Evolutionary conservation across 2,329 filamentous ascomycete genomes (phyloP).

Genomic region (Venturia aucupariae): DNA sequence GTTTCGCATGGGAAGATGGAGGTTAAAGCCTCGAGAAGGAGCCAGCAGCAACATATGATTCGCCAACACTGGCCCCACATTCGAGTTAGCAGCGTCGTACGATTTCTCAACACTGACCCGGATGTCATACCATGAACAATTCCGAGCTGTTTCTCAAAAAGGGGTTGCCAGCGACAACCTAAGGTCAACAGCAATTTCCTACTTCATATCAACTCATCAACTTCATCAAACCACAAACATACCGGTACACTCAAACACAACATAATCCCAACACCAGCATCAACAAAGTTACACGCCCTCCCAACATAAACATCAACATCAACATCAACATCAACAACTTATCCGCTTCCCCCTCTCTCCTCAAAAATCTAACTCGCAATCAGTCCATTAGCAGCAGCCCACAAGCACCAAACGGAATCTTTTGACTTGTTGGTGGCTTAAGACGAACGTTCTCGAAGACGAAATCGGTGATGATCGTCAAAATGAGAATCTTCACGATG

Average conservation of each 20-base stretch:
- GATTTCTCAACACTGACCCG: too few species aligned
- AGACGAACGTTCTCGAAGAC: too few species aligned
- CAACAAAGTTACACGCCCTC: slow-evolving; percentile 4
- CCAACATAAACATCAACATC: neutral
- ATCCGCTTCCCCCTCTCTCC: neutral
- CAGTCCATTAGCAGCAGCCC: neutral
- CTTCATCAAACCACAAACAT: neutral
- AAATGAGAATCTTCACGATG: neutral
- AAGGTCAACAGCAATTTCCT: slow-evolving; percentile 2
- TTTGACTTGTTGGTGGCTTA: too few species aligned
- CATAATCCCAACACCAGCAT: slow-evolving; percentile 5
- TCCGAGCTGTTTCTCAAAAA: neutral
- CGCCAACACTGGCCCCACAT: too few species aligned
- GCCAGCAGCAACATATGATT: too few species aligned
- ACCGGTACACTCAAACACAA: neutral
- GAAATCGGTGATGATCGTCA: too few species aligned
- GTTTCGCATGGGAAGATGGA: too few species aligned
- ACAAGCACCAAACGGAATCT: too few species aligned
- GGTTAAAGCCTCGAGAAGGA: too few species aligned
- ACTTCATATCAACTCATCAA: neutral
- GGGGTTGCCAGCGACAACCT: neutral
- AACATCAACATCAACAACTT: neutral
- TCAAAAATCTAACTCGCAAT: slow-evolving; percentile 1
- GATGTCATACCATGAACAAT: too few species aligned
- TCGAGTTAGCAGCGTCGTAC: too few species aligned